These are phyloP conservation scores for Lactifluus rugatus DNA, from an alignment of 768 basidiomycete species.

Conservation along the genomic window DNA sequence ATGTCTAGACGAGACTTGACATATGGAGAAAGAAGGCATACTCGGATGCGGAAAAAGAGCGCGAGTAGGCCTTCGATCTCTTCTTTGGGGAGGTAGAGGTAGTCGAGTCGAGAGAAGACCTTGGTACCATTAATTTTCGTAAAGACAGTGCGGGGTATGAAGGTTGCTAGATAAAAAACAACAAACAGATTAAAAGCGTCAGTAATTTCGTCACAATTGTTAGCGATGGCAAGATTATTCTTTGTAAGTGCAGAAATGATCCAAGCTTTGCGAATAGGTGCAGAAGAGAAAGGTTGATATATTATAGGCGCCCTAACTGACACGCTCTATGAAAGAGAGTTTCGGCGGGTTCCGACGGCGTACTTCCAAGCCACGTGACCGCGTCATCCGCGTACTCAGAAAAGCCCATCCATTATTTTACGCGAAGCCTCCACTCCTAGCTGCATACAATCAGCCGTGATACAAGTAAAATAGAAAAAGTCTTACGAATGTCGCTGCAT, in stretches of 20 bases:
- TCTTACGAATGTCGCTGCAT: slow-evolving; percentile 86
- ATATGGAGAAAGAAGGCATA: neutral
- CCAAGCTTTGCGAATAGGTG: slow-evolving; percentile 3
- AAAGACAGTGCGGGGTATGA: slow-evolving; percentile 1
- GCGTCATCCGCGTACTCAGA: slow-evolving; percentile 25
- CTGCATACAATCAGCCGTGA: slow-evolving; percentile 31
- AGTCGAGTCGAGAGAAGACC: slow-evolving; percentile 9
- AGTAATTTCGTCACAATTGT: slow-evolving; percentile 10
- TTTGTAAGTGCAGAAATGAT: neutral
- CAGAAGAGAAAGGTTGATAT: neutral
- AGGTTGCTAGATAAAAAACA: slow-evolving; percentile 6
- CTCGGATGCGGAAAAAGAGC: slow-evolving; percentile 11
- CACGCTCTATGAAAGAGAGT: neutral
- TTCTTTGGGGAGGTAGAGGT: neutral
- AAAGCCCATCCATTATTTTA: slow-evolving; percentile 67
- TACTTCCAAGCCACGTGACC: slow-evolving; percentile 10
- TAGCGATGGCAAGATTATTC: neutral
- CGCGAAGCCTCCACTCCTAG: slow-evolving; percentile 89
- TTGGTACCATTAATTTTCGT: neutral
- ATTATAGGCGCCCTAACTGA: neutral
- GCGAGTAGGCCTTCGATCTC: neutral
- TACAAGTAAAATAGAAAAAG: neutral
- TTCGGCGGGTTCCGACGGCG: neutral
- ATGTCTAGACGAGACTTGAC: neutral
- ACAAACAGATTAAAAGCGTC: neutral